phyloP scores from a whole-genome alignment of 2,329 filamentous ascomycete genomes.

The Diaporthe vaccinii region DNA sequence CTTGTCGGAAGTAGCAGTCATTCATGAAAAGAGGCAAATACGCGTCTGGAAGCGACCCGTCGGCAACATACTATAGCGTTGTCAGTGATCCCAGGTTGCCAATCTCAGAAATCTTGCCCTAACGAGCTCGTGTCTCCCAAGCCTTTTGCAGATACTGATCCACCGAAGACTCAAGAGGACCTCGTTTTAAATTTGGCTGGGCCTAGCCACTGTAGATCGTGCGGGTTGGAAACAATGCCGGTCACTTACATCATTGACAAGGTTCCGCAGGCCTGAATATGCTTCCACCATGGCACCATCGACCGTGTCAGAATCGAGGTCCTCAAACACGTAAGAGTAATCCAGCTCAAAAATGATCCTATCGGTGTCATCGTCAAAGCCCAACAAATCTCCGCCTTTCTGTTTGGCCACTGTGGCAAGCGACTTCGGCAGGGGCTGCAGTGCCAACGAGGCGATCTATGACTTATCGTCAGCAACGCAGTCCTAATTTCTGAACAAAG shows the following conservation, averaged over 20 bases:
- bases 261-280: constrained; percentile 50
- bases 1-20: constrained; percentile 57
- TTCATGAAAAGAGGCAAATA: constrained; percentile 60
- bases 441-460: constrained; percentile 44
- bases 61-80: constrained; percentile 46
- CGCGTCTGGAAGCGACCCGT: constrained; percentile 51
- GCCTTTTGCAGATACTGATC: too few relatives aligned
- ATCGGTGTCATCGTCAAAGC: constrained; percentile 54
- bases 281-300: constrained; percentile 53
- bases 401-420: constrained; percentile 50
- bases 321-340: constrained; percentile 54
- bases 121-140: not conserved
- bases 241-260: constrained; percentile 44
- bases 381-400: constrained; percentile 55
- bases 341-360: constrained; percentile 59
- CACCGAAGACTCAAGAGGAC: not conserved
- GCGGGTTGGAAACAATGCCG: not conserved
- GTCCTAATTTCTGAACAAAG: not conserved
- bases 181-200: not conserved
- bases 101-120: not conserved
- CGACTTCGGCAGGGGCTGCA: constrained; percentile 51
- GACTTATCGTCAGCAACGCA: not conserved
- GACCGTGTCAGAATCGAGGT: constrained; percentile 47
- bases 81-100: not conserved
- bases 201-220: not conserved